These are phyloP conservation scores for Penicillium sp. DNA, from an alignment of 2,329 filamentous ascomycete species.

Conservation along the genomic window DNA sequence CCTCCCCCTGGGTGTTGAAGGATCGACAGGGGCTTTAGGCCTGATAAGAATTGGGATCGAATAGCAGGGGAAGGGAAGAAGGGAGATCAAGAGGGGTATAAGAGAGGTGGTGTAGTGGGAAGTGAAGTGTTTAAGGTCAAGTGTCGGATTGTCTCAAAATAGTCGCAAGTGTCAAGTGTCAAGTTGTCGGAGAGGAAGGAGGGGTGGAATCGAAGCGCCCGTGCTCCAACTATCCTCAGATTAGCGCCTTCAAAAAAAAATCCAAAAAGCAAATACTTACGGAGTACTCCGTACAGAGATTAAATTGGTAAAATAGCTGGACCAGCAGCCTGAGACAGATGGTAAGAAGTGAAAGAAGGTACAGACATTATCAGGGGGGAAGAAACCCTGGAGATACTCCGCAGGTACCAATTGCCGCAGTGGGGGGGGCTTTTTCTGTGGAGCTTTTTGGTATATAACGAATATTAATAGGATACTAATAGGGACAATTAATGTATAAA, in stretches of 20 bases:
- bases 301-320: constrained; percentile 8
- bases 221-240: constrained; percentile 1
- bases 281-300: neutral
- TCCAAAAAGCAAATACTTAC: neutral
- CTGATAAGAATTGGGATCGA: neutral
- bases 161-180: neutral
- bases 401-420: constrained; percentile 9
- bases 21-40: constrained; percentile 22
- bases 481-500: neutral
- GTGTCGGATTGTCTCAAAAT: neutral
- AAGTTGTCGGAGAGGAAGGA: constrained; percentile 7
- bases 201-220: constrained; percentile 5
- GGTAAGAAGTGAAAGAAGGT: constrained; percentile 1
- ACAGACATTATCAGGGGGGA: neutral
- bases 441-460: neutral
- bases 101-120: neutral
- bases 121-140: neutral
- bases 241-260: neutral
- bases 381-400: constrained; percentile 6
- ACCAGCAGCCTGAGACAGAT: constrained; percentile 6
- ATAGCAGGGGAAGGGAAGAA: neutral
- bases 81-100: neutral
- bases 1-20: constrained; percentile 8
- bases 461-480: neutral
- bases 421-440: neutral